Percentiles rank a stretch among this genome's conserved stretches.
phyloP scores from a whole-genome alignment of 305 asterid genomes.

The Vinca major region DNA sequence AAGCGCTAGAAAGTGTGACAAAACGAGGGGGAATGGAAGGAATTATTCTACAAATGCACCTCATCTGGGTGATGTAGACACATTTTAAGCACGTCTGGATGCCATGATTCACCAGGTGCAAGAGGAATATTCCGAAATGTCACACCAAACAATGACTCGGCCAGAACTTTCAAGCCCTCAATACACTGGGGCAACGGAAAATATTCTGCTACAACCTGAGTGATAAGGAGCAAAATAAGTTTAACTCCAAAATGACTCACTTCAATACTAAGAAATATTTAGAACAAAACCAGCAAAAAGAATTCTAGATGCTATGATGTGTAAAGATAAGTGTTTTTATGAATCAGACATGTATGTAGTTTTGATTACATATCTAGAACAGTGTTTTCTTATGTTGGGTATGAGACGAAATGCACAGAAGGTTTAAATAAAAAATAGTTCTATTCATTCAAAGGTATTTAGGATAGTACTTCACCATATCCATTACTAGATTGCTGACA shows the following conservation, averaged over 20 bases:
- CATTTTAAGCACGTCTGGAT: conserved; percentile 86
- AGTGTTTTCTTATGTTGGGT: conserved; percentile 2
- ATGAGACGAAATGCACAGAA: neutral
- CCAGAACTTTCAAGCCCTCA: conserved; percentile 78
- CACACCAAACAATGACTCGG: conserved; percentile 82
- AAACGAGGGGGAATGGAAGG: conserved; percentile 1
- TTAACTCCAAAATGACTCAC: neutral
- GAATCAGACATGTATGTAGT: neutral
- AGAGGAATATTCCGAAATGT: conserved; percentile 50
- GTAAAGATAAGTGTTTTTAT: neutral
- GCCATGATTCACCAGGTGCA: conserved; percentile 97
- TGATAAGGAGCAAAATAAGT: conserved; percentile 2
- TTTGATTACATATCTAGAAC: no score
- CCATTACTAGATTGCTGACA: conserved; percentile 6
- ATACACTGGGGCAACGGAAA: conserved; percentile 72
- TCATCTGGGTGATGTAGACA: conserved; percentile 78
- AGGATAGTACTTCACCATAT: neutral
- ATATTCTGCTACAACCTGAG: conserved; percentile 67
- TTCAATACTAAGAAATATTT: neutral
- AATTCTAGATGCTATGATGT: neutral
- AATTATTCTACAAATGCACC: conserved; percentile 34
- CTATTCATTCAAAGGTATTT: neutral
- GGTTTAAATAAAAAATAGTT: neutral
- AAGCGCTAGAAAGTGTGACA: neutral
- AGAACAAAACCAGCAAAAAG: neutral